Percentiles rank a stretch among this genome's conserved stretches.
Evolutionary conservation across 805 yeast genomes (phyloP).

Genomic region (Wickerhamiella sergipiensis): DNA sequence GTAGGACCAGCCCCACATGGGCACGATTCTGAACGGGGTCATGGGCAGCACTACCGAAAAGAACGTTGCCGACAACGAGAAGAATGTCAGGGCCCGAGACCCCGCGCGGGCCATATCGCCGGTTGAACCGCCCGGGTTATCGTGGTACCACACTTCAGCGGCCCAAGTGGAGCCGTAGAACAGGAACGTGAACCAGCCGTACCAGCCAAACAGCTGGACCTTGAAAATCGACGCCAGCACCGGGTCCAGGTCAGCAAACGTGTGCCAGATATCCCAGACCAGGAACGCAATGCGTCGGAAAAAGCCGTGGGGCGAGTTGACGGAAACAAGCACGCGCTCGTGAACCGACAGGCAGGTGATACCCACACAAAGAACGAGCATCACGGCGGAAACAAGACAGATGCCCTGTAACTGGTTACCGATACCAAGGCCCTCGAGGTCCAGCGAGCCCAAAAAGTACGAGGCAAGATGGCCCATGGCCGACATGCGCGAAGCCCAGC

Average conservation of each 20-base stretch:
- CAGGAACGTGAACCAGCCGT: constrained; percentile 52
- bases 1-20: constrained; percentile 40
- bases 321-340: constrained; percentile 37
- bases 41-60: constrained; percentile 11
- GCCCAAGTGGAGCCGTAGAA: constrained; percentile 55
- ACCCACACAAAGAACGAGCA: constrained; percentile 30
- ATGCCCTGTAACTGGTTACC: constrained; percentile 43
- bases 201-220: constrained; percentile 54
- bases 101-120: constrained; percentile 24
- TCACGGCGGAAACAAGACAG: constrained; percentile 30
- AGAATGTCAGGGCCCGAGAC: constrained; percentile 26
- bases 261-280: constrained; percentile 4
- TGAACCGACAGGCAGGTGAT: constrained; percentile 30
- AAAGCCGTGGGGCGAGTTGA: constrained; percentile 22
- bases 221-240: constrained; percentile 38
- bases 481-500: constrained; percentile 55
- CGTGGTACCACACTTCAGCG: constrained; percentile 40
- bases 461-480: constrained; percentile 47
- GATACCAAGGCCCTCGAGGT: constrained; percentile 30
- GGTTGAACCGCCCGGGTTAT: constrained; percentile 21
- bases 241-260: constrained; percentile 28
- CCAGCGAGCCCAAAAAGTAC: constrained; percentile 37
- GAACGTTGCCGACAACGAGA: constrained; percentile 19
- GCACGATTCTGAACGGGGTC: constrained; percentile 9
- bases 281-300: not conserved